Evolutionary conservation across 345 rosid genomes (phyloP), one percentile per base, ranked within the genome.

Genomic region (Gossypium arboreum): DNA sequence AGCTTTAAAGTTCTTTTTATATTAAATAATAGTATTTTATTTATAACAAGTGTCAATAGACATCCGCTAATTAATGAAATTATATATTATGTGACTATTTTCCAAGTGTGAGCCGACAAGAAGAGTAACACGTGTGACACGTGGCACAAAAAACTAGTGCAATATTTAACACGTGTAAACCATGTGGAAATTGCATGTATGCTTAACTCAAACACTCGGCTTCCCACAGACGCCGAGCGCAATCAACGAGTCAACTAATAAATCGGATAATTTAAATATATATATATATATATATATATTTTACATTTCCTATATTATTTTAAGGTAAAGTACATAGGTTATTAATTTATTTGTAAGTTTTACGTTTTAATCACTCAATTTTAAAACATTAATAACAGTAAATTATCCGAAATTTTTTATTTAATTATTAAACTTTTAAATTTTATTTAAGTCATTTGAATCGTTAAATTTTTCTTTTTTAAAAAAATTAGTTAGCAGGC

Each of bases 401-500:
- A 34, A 4, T 0, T 34, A 34, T 34, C 0, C 0, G 0, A 29
- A 34, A 34, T 0, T 5, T 1, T 5, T 34, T 34, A 34, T 4
- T 34, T 34, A 34, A 34, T 34, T 0, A 1, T 34, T 34, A 0
- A 0, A 5, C 2, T 34, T 34, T 34, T 5, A 0, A 34, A 34
- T 4, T 34, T 34, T 34, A 34, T 34, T 34, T 34, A 34, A 34
- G 7, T 34, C 7, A 34, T 1, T 1, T 5, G 0, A 34, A 34
- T 0, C 5, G 1, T 34, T 34, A 34, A 34, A 0, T 34, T 34
- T 29, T 29, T 29, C 0, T 4, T 29, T 34, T 34, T 4, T 0
- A 0, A 29, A 27, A 4, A 34, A 34, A 0, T 0, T 34, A 0
- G 0, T 1, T 5, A 0, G 1, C 7, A 0, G 0, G 0, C 7